These are phyloP conservation scores for Croton laevigatus DNA, from an alignment of 441 rosid species.

Conservation along the genomic window DNA sequence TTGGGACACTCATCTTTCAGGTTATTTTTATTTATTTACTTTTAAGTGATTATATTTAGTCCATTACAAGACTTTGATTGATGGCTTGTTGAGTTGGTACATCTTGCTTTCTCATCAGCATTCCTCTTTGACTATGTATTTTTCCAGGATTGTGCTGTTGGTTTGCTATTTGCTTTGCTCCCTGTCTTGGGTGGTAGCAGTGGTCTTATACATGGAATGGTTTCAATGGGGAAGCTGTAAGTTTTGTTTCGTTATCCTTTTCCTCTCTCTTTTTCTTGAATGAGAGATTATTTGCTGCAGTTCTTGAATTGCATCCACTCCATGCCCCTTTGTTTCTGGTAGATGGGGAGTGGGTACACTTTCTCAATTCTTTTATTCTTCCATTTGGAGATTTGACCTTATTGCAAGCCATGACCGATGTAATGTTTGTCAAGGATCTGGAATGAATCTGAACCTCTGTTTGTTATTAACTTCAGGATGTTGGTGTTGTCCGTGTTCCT, in stretches of 20 bases:
- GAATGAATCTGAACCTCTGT: conserved; percentile 13
- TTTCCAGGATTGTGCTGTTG: conserved; percentile 93
- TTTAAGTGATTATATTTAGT: conserved; percentile 14
- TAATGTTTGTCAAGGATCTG: conserved; percentile 7
- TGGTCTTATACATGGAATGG: conserved; percentile 76
- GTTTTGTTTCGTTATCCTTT: conserved; percentile 29
- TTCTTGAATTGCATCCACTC: neutral
- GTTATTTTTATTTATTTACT: conserved; percentile 32
- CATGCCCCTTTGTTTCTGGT: neutral
- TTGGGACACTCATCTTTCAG: conserved; percentile 97
- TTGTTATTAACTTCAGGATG: conserved; percentile 49
- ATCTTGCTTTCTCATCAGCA: conserved; percentile 20
- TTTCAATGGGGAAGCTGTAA: conserved; percentile 94
- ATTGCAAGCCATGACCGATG: neutral
- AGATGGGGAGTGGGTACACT: conserved; percentile 1
- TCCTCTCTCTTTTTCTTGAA: neutral
- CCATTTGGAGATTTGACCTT: neutral
- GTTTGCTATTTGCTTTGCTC: conserved; percentile 88
- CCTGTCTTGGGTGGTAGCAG: conserved; percentile 96
- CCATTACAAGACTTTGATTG: conserved; percentile 3
- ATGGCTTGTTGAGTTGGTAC: conserved; percentile 20
- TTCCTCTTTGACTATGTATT: conserved; percentile 20
- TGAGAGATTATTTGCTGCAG: neutral
- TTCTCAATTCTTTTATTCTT: neutral
- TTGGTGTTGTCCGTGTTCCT: conserved; percentile 76